phyloP scores from a whole-genome alignment of 2,329 filamentous ascomycete genomes.

The Leptographium wingfieldii region DNA sequence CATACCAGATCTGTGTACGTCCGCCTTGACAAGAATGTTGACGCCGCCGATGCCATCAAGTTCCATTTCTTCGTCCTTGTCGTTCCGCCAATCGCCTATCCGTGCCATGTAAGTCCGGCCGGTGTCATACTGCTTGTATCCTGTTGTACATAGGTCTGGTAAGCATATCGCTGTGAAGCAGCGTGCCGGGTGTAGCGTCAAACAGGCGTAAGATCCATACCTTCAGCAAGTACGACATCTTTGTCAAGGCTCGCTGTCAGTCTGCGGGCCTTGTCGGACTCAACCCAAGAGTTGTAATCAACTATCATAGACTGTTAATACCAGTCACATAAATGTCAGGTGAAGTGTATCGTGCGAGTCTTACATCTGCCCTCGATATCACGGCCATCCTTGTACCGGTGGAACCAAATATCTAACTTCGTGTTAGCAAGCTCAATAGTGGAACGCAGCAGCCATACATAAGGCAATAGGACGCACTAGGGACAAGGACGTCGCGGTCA shows the following conservation, averaged over 20 bases:
- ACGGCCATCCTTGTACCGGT: conserved; percentile 64
- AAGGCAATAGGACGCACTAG: conserved; percentile 50
- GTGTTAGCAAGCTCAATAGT: conserved; percentile 3
- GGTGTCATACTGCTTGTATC: conserved; percentile 88
- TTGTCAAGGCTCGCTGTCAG: conserved; percentile 63
- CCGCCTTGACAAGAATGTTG: conserved; percentile 93
- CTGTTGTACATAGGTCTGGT: conserved; percentile 31
- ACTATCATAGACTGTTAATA: conserved; percentile 36
- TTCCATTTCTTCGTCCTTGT: conserved; percentile 85
- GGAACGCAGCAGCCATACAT: not conserved
- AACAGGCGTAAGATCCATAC: conserved; percentile 25
- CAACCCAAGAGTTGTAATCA: conserved; percentile 98
- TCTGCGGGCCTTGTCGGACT: conserved; percentile 72
- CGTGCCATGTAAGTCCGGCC: conserved; percentile 78
- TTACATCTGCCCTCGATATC: conserved; percentile 93
- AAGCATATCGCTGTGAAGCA: not conserved
- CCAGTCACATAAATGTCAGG: conserved; percentile 11
- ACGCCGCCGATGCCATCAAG: conserved; percentile 95
- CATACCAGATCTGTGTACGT: conserved; percentile 86
- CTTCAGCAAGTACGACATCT: conserved; percentile 79
- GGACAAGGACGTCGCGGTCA: conserved; percentile 83
- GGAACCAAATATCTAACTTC: conserved; percentile 85
- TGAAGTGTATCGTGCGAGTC: conserved; percentile 19
- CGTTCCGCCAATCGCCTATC: conserved; percentile 84
- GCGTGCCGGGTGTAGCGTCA: conserved; percentile 7